phyloP scores from a whole-genome alignment of 1,284 basidiomycete genomes.

The Melampsora larici-populina region DNA sequence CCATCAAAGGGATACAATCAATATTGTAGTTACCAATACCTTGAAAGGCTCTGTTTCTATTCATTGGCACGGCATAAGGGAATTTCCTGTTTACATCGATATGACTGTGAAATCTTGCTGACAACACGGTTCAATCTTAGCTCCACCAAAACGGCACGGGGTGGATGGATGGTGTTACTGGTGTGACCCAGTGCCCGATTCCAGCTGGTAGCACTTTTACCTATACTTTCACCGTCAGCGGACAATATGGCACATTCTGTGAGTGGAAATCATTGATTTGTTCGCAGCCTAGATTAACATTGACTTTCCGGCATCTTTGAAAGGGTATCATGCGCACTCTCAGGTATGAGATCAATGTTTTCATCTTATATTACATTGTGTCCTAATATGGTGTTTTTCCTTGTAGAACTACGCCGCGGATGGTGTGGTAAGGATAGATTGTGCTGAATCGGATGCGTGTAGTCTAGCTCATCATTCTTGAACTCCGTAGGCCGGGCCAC shows the following conservation, averaged over 20 bases:
- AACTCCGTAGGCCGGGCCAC: not conserved
- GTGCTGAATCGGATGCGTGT: not conserved
- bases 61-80: conserved; percentile 52
- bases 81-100: not conserved
- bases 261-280: not conserved
- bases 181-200: conserved; percentile 60
- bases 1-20: conserved; percentile 47
- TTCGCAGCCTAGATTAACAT: not conserved
- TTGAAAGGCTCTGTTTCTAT: conserved; percentile 47
- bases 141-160: conserved; percentile 34
- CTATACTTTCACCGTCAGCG: conserved; percentile 58
- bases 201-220: conserved; percentile 58
- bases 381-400: not conserved
- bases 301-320: not conserved
- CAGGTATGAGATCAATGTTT: not conserved
- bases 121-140: not conserved
- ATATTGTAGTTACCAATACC: conserved; percentile 49
- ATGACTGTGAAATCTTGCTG: no score
- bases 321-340: conserved; percentile 2
- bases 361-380: not conserved
- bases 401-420: not conserved
- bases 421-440: conserved; percentile 48
- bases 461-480: no score
- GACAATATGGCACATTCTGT: conserved; percentile 57
- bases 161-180: conserved; percentile 57